A percentile compares a stretch with the other conserved stretches of the same genome.
Evolutionary conservation across 331 rosid genomes (phyloP).

Genomic region (Malus hybrid): DNA sequence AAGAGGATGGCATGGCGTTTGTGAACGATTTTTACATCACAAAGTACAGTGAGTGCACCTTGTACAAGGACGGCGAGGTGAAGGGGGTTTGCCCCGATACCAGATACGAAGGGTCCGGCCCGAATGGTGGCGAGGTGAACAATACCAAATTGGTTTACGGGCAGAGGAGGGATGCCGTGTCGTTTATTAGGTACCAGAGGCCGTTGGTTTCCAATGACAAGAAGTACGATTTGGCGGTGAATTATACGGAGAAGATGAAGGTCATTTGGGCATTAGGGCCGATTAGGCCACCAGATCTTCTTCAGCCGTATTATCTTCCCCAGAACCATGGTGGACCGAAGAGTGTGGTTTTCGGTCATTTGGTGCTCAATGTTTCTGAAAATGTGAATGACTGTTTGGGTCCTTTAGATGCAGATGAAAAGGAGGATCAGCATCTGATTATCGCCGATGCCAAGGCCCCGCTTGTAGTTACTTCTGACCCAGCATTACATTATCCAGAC

Average conservation of each 20-base stretch:
- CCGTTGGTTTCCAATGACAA: slow-evolving; percentile 45
- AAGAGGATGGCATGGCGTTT: slow-evolving; percentile 65
- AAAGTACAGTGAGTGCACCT: slow-evolving; percentile 54
- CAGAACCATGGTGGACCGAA: slow-evolving; percentile 63
- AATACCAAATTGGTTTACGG: slow-evolving; percentile 61
- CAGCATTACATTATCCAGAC: slow-evolving; percentile 59
- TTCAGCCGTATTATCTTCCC: slow-evolving; percentile 74
- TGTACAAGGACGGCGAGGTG: slow-evolving; percentile 33
- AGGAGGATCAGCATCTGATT: slow-evolving; percentile 80
- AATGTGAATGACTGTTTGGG: slow-evolving; percentile 67
- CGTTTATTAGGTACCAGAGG: slow-evolving; percentile 64
- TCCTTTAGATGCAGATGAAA: slow-evolving; percentile 69
- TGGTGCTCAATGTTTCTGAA: slow-evolving; percentile 61
- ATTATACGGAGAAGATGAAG: slow-evolving; percentile 40
- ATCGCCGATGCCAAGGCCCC: slow-evolving; percentile 72
- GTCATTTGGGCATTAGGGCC: slow-evolving; percentile 87
- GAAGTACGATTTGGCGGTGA: slow-evolving; percentile 62
- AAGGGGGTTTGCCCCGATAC: slow-evolving; percentile 89
- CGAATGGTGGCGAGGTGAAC: slow-evolving; percentile 45
- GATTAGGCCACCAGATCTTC: slow-evolving; percentile 68
- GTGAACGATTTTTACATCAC: slow-evolving; percentile 74
- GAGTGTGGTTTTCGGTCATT: slow-evolving; percentile 41
- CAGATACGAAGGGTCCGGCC: slow-evolving; percentile 36
- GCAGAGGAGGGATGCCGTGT: slow-evolving; percentile 69
- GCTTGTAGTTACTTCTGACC: slow-evolving; percentile 52